These are phyloP conservation scores for Nicotiana benthamiana DNA, from an alignment of 257 asterid genomes.

Conservation along the genomic window DNA sequence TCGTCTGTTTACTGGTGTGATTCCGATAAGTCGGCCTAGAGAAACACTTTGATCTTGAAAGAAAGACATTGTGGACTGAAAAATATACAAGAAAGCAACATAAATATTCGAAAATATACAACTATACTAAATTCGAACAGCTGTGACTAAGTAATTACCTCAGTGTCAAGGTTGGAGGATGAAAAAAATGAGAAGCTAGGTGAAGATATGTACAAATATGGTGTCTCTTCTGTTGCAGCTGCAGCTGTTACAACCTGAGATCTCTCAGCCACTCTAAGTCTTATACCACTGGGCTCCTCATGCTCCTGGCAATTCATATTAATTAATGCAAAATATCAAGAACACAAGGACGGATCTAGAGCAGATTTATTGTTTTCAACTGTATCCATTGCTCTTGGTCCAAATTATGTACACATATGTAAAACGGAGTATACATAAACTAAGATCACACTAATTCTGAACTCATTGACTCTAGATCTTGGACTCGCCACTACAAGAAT, in stretches of 20 bases:
- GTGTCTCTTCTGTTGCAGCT: not conserved
- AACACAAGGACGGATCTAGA: too few species aligned
- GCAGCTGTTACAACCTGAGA: not conserved
- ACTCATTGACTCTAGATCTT: too few species aligned
- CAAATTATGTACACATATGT: too few species aligned
- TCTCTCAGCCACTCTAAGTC: conserved; percentile 21
- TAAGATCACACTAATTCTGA: too few species aligned
- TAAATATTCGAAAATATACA: too few species aligned
- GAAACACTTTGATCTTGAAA: conserved; percentile 54
- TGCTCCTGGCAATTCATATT: conserved; percentile 8
- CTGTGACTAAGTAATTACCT: conserved; percentile 20
- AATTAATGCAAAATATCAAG: too few species aligned
- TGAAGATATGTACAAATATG: conserved; percentile 11
- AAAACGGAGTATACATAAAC: too few species aligned
- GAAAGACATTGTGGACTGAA: conserved; percentile 64
- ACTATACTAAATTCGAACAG: not conserved
- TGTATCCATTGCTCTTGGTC: too few species aligned
- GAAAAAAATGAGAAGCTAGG: conserved; percentile 50
- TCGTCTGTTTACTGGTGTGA: conserved; percentile 26
- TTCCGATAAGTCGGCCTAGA: conserved; percentile 58
- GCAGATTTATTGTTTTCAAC: too few species aligned
- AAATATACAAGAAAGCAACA: not conserved
- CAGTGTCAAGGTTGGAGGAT: conserved; percentile 56
- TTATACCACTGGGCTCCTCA: conserved; percentile 31
- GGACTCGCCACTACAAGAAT: too few species aligned